phyloP scores from a whole-genome alignment of 1,284 basidiomycete species.

The Agaricales sp. region DNA sequence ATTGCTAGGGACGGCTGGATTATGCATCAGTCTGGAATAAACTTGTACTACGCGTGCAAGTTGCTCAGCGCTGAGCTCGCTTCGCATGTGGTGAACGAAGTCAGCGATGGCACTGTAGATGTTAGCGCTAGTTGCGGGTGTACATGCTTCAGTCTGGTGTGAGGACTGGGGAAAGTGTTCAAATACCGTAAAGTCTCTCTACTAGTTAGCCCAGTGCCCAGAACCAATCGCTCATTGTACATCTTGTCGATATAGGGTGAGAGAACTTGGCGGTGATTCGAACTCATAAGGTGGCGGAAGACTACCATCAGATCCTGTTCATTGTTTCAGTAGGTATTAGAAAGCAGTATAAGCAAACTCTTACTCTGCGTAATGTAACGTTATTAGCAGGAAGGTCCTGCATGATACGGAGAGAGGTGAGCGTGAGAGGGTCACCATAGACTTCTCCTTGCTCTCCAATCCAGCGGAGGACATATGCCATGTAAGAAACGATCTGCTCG shows the following conservation, averaged over 20 bases:
- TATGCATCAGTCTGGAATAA: conserved; percentile 87
- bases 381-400: conserved; percentile 91
- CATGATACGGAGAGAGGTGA: conserved; percentile 77
- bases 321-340: conserved; percentile 5
- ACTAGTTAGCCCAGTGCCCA: conserved; percentile 75
- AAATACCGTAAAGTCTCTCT: conserved; percentile 78
- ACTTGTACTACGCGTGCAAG: conserved; percentile 76
- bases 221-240: conserved; percentile 84
- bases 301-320: conserved; percentile 86
- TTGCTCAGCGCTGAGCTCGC: conserved; percentile 75
- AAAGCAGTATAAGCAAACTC: neutral
- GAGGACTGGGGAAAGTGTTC: too few relatives aligned
- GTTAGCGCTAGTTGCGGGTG: conserved; percentile 48
- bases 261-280: conserved; percentile 74
- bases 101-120: conserved; percentile 91
- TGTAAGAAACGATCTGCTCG: conserved; percentile 78
- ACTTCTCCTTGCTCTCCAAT: conserved; percentile 61
- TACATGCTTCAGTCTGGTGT: too few relatives aligned
- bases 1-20: conserved; percentile 72
- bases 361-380: conserved; percentile 71
- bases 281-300: conserved; percentile 83
- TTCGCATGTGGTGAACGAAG: conserved; percentile 85
- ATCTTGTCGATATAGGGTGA: conserved; percentile 85
- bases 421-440: conserved; percentile 77
- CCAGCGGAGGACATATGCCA: conserved; percentile 85